These are phyloP conservation scores for Penicillium silybi DNA, from an alignment of 495 filamentous ascomycete genomes.

Conservation along the genomic window DNA sequence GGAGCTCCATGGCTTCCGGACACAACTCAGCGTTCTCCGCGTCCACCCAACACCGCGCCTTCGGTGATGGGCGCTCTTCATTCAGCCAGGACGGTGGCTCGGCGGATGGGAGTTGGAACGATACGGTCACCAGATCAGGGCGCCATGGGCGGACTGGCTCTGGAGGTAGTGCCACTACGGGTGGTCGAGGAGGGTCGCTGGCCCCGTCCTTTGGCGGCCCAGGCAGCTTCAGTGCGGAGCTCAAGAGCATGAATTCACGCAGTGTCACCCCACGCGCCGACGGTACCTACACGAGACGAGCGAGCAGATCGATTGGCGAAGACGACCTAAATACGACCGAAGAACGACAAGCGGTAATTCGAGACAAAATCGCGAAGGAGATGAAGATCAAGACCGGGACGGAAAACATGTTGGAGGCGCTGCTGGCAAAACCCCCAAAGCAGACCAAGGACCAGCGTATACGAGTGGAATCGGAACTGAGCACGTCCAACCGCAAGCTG, in stretches of 20 bases:
- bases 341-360: conserved; percentile 66
- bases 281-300: conserved; percentile 46
- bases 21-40: conserved; percentile 53
- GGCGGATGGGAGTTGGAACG: conserved; percentile 46
- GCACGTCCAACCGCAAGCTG: conserved; percentile 85
- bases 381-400: conserved; percentile 96
- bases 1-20: conserved; percentile 50
- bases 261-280: conserved; percentile 67
- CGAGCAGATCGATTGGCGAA: conserved; percentile 63
- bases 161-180: conserved; percentile 57
- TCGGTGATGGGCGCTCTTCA: conserved; percentile 52
- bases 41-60: conserved; percentile 63
- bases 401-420: conserved; percentile 92
- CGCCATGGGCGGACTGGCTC: conserved; percentile 53
- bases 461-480: conserved; percentile 85
- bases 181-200: conserved; percentile 58
- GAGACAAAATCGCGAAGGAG: conserved; percentile 84
- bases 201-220: conserved; percentile 65
- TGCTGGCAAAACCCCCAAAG: conserved; percentile 92
- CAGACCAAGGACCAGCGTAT: conserved; percentile 88
- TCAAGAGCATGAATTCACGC: conserved; percentile 71
- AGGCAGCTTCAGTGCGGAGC: conserved; percentile 88
- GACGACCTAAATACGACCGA: conserved; percentile 59
- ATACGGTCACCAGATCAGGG: conserved; percentile 35
- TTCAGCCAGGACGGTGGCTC: conserved; percentile 54